Evolutionary conservation across 2,329 filamentous ascomycete species (phyloP), one percentile per base, ranked within the genome.

Genomic region (Penicillium vulpinum): DNA sequence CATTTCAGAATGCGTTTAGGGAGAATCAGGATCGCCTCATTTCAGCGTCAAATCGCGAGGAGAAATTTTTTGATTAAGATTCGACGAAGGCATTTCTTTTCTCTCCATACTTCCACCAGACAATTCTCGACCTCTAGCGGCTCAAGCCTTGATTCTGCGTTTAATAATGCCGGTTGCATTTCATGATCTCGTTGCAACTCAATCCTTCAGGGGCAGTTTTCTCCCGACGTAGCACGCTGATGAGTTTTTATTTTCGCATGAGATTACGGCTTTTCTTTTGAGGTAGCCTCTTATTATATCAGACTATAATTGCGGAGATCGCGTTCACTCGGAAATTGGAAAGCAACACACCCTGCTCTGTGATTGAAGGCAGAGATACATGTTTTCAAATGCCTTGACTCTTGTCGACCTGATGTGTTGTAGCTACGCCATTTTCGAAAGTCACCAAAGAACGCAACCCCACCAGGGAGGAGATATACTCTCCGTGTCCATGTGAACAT

Each of bases 381-480:
- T 46, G 18, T 35, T 47, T 18, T 18, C 2, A 41, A 22, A 18
- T 35, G 15, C 24, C 16, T 22, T 26, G 28, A 35, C 33, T 35
- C 3, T 33, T 21, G 28, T 51, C 22, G 21, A 44, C 24, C 26
- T n/a, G 18, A 51, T 18, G 16, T 21, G 28, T 38, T 18, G 21
- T 46, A 41, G 6, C 18, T 13, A 16, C 1, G 11, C 16, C 26
- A 21, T 40, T 48, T 16, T 26, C 8, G 6, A 54, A 54, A 41
- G 13, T 50, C 45, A 22, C 45, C 51, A 44, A 41, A 26, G 35
- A n/a, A 41, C 38, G 51, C 21, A 50, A 50, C 29, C 44, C 21
- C 21, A 40, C 38, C 15, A 28, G 15, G 31, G 50, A 48, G 4
- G 38, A 36, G 18, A 29, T 24, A 44, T 53, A 54, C 44, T 47